phyloP scores from a whole-genome alignment of 2,329 filamentous ascomycete species.

The Periconia sp. region DNA sequence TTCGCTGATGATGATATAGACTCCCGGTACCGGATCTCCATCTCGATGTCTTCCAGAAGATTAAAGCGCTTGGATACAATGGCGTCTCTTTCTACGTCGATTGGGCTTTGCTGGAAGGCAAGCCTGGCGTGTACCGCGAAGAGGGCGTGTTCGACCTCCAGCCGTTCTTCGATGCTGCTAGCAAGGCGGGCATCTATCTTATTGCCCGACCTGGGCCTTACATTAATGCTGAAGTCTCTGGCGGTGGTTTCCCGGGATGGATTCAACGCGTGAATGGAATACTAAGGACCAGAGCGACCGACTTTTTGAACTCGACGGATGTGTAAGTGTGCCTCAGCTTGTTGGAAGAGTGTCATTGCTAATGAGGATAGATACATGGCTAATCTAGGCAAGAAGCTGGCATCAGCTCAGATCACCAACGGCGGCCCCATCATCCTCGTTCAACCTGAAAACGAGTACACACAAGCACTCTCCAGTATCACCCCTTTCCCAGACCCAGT shows the following conservation, averaged over 20 bases:
- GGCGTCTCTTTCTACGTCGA: conserved; percentile 79
- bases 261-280: conserved; percentile 70
- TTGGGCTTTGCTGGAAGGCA: conserved; percentile 79
- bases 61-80: conserved; percentile 81
- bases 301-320: conserved; percentile 70
- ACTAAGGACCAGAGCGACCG: conserved; percentile 66
- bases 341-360: not conserved
- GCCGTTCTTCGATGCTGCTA: conserved; percentile 78
- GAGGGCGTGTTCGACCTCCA: conserved; percentile 76
- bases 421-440: conserved; percentile 79
- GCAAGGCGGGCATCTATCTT: conserved; percentile 75
- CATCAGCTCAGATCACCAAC: conserved; percentile 79
- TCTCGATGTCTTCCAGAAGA: conserved; percentile 80
- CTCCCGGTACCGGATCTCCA: conserved; percentile 68
- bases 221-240: conserved; percentile 78
- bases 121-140: conserved; percentile 70
- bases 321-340: conserved; percentile 57
- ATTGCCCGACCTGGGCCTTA: conserved; percentile 74
- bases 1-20: conserved; percentile 37
- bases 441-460: conserved; percentile 86
- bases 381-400: conserved; percentile 69
- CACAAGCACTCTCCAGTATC: conserved; percentile 55
- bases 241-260: conserved; percentile 84
- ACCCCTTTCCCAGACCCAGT: conserved; percentile 66
- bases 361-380: conserved; percentile 60